Evolutionary conservation across 495 filamentous ascomycete species (phyloP).

Genomic region (Podospora didyma): DNA sequence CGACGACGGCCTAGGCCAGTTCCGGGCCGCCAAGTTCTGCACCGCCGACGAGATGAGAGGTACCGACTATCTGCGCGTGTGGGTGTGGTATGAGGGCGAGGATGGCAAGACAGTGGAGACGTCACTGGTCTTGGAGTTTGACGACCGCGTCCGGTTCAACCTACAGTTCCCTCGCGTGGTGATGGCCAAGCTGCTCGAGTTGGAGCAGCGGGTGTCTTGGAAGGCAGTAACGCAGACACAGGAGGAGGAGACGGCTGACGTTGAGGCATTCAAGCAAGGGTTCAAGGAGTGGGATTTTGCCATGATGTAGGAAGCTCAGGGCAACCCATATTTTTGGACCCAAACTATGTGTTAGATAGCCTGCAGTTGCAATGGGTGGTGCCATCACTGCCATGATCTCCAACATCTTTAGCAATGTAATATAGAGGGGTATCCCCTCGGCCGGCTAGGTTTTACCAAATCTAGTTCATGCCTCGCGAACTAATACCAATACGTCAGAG

Average conservation of each 20-base stretch:
- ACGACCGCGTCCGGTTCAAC: conserved; percentile 48
- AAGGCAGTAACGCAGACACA: conserved; percentile 72
- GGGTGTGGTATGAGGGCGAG: conserved; percentile 62
- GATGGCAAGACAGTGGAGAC: conserved; percentile 39
- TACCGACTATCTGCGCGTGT: conserved; percentile 80
- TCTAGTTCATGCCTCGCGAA: no score
- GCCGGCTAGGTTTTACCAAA: no score
- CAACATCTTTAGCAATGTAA: no score
- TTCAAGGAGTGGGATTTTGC: conserved; percentile 86
- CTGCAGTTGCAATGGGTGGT: no score
- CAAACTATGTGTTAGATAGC: no score
- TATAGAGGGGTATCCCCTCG: no score
- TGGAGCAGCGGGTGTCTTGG: conserved; percentile 76
- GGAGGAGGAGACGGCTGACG: conserved; percentile 74
- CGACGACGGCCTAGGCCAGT: conserved; percentile 63
- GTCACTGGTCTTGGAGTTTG: conserved; percentile 45
- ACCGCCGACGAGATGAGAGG: conserved; percentile 37
- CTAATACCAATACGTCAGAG: no score
- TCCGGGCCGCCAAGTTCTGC: conserved; percentile 35
- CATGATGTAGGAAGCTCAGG: background rate
- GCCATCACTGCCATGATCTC: no score
- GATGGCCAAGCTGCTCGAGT: conserved; percentile 77
- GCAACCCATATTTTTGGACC: no score
- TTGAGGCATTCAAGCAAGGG: conserved; percentile 73
- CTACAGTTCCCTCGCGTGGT: conserved; percentile 69